Percentiles rank a stretch among this genome's conserved stretches.
phyloP scores from a whole-genome alignment of 1,284 basidiomycete species.

The Austroboletus rostrupii region DNA sequence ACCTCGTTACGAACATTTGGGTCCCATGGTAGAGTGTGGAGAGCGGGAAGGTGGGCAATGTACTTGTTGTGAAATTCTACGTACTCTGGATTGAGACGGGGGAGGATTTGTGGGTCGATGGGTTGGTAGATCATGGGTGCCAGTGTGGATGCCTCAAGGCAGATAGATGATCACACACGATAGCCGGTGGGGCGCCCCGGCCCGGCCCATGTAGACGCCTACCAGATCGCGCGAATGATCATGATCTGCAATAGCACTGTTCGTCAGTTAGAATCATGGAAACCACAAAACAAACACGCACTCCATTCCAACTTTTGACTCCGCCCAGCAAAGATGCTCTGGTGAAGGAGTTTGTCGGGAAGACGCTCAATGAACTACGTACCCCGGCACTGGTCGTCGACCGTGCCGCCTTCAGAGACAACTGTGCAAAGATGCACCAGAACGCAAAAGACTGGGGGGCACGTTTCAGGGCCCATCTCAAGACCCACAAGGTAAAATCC shows the following conservation, averaged over 20 bases:
- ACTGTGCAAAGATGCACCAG: conserved; percentile 70
- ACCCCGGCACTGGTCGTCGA: conserved; percentile 82
- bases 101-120: conserved; percentile 41
- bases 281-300: conserved; percentile 42
- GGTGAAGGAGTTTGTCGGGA: conserved; percentile 57
- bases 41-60: conserved; percentile 32
- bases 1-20: conserved; percentile 40
- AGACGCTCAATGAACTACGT: conserved; percentile 53
- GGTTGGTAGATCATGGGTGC: conserved; percentile 21
- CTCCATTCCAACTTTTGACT: conserved; percentile 42
- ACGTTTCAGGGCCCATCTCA: conserved; percentile 77
- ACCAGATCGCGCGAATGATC: conserved; percentile 17
- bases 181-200: not conserved
- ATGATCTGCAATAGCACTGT: not conserved
- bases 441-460: conserved; percentile 64
- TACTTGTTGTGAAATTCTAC: conserved; percentile 43
- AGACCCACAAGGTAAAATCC: conserved; percentile 68
- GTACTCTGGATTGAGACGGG: conserved; percentile 48
- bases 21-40: conserved; percentile 43
- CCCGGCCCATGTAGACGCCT: not conserved
- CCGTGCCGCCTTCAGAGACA: conserved; percentile 61
- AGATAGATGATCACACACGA: not conserved
- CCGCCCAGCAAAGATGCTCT: conserved; percentile 53
- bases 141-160: no score
- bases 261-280: conserved; percentile 15